Evolutionary conservation across 176 grass and related monocot species (phyloP).

Genomic region (Carex littledalei): DNA sequence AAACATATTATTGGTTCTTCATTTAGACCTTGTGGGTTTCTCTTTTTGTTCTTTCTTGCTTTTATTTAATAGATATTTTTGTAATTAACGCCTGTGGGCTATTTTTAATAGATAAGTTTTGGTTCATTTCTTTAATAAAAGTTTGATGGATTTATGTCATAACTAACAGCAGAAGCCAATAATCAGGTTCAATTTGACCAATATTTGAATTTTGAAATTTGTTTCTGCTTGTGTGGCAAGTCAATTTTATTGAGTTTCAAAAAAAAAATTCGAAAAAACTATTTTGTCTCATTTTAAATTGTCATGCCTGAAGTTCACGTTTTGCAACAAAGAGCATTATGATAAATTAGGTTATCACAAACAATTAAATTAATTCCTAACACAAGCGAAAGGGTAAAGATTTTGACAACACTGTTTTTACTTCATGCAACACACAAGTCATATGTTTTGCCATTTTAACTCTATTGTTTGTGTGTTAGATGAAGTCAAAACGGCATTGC

Average conservation of each 20-base stretch:
- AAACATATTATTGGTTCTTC: background rate
- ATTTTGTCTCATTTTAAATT: background rate
- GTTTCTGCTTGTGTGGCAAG: background rate
- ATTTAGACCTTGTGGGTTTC: background rate
- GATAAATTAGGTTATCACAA: background rate
- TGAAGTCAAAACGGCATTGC: no score
- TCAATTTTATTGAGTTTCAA: background rate
- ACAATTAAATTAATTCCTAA: background rate
- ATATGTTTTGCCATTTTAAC: no score
- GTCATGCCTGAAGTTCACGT: background rate
- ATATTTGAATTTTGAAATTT: background rate
- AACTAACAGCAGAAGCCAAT: background rate
- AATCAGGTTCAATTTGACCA: background rate
- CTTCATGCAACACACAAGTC: no score
- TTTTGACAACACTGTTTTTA: no score
- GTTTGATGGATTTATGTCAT: background rate
- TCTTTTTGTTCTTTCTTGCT: background rate
- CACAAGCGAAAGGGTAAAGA: no score
- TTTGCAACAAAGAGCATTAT: background rate
- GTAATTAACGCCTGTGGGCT: no score
- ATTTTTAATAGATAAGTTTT: background rate
- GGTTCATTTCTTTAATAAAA: background rate
- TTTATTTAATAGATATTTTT: background rate
- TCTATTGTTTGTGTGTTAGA: no score
- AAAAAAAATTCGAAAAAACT: no score